Evolutionary conservation across 768 basidiomycete genomes (phyloP), one percentile per base, ranked within the genome.

Genomic region (Lactarius sp.): DNA sequence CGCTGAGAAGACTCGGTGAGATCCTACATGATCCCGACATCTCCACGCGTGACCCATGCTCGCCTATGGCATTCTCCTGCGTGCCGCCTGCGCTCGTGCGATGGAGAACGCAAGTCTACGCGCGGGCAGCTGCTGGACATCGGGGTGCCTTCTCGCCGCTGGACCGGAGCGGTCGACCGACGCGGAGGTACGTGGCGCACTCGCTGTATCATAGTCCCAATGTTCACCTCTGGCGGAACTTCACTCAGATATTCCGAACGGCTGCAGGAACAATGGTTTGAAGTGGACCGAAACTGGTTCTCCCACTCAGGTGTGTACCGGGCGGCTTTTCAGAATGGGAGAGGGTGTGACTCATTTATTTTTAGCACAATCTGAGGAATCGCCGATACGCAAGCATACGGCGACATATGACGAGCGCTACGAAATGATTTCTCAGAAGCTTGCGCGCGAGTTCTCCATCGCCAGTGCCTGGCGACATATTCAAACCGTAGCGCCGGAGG

Each of bases 1-100:
- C 66, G 36, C 46, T 68, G n/a, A 42, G 33, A 16, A 18, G 52
- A 22, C 66, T 68, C 6, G 27, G 52, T 13, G 66, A 54, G 39
- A 39, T 68, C 9, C 27, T 57, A 41, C 47, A 44, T 10, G 59
- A 67, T 36, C 42, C 54, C 16, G 39, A 36, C 6, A 63, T 68
- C n/a, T 10, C 44, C 10, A 18, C 36, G 2, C 61, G 62, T 4
- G 56, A 68, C 3, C 56, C 66, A n/a, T 51, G 44, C 27, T 57
- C 59, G 4, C 44, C 59, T 14, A 68, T 68, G 68, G 56, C 68
- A 3, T 68, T 68, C 56, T 66, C 68, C 31, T 63, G 68, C 31
- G 56, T 68, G 8, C 33, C 61, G 4, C 47, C 61, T 6, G 46
- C 42, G 27, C 49, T 58, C 41, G 46, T 54, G 34, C 31, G 39